Conservation (phyloP, 2,329 filamentous ascomycete genomes). For the Paraconiothyrium sp. region DNA sequence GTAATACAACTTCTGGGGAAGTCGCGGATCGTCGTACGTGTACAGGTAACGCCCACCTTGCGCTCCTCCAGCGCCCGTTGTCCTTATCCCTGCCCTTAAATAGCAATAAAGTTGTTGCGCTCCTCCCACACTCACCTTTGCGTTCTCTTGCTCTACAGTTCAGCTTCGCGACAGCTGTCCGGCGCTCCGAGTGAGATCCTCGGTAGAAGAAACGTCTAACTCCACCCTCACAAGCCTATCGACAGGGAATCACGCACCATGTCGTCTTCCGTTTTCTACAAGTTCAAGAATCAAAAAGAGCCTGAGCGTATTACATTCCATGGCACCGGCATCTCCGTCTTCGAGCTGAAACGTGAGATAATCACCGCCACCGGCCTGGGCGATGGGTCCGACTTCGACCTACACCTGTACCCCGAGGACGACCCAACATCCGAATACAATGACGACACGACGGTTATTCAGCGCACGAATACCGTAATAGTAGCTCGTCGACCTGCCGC, state of each 20-base stretch:
- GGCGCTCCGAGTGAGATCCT: slow-evolving; percentile 20
- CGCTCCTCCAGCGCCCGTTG: slow-evolving; percentile 23
- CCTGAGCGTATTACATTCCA: slow-evolving; percentile 95
- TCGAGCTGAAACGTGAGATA: slow-evolving; percentile 98
- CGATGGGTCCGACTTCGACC: slow-evolving; percentile 95
- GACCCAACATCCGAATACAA: slow-evolving; percentile 89
- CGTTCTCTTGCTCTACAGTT: slow-evolving; percentile 17
- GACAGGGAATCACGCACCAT: slow-evolving; percentile 58
- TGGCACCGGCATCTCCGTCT: slow-evolving; percentile 96
- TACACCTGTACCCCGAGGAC: slow-evolving; percentile 93
- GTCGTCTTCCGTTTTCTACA: slow-evolving; percentile 99
- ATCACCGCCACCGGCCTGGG: slow-evolving; percentile 93
- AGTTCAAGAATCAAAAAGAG: slow-evolving; percentile 99
- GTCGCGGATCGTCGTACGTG: slow-evolving; percentile 17
- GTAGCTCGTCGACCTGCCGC: slow-evolving; percentile 85
- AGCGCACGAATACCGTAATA: slow-evolving; percentile 91
- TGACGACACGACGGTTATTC: slow-evolving; percentile 97
- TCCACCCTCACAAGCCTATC: slow-evolving; percentile 18
- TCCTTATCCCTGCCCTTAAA: slow-evolving; percentile 25
- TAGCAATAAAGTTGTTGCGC: slow-evolving; percentile 40
- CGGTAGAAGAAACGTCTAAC: slow-evolving; percentile 22
- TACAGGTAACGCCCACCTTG: slow-evolving; percentile 17
- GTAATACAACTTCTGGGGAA: slow-evolving; percentile 2
- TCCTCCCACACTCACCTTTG: slow-evolving; percentile 22
- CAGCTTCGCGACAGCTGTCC: slow-evolving; percentile 16